These are phyloP conservation scores for Rhizophora mangle DNA, from an alignment of 345 rosid genomes.

Conservation along the genomic window DNA sequence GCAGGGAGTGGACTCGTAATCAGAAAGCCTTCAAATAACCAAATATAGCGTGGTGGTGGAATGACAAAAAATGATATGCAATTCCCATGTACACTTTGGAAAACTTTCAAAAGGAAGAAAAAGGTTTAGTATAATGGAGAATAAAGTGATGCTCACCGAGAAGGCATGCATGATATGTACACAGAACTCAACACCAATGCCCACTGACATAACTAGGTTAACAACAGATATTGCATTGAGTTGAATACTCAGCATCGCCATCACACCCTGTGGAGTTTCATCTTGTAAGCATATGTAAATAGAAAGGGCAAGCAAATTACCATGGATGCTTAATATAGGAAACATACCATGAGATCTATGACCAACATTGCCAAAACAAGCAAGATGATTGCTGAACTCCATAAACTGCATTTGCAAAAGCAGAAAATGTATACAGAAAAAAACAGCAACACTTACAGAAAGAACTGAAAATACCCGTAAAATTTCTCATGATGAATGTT, in stretches of 20 bases:
- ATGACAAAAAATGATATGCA: neutral
- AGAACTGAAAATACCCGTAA: neutral
- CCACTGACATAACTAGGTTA: conserved; percentile 92
- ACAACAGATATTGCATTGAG: conserved; percentile 94
- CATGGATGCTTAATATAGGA: neutral
- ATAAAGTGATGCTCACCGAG: conserved; percentile 47
- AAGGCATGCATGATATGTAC: conserved; percentile 93
- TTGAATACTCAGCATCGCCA: conserved; percentile 86
- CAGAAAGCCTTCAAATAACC: neutral
- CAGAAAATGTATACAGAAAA: conserved; percentile 9
- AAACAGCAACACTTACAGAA: neutral
- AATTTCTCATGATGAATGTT: neutral
- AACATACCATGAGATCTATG: conserved; percentile 78
- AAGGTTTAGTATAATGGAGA: neutral
- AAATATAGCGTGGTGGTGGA: neutral
- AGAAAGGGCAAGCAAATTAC: conserved; percentile 4
- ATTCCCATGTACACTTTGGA: neutral
- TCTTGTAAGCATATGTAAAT: conserved; percentile 13
- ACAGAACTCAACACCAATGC: conserved; percentile 94
- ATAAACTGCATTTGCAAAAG: conserved; percentile 52
- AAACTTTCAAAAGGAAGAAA: neutral
- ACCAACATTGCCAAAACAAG: conserved; percentile 83
- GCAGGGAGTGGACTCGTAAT: too few species aligned
- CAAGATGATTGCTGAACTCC: conserved; percentile 89
- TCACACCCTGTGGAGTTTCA: conserved; percentile 75